Evolutionary conservation across 1,284 basidiomycete species (phyloP), one percentile per base, ranked within the genome.

Genomic region (Heterobasidion irregulare): DNA sequence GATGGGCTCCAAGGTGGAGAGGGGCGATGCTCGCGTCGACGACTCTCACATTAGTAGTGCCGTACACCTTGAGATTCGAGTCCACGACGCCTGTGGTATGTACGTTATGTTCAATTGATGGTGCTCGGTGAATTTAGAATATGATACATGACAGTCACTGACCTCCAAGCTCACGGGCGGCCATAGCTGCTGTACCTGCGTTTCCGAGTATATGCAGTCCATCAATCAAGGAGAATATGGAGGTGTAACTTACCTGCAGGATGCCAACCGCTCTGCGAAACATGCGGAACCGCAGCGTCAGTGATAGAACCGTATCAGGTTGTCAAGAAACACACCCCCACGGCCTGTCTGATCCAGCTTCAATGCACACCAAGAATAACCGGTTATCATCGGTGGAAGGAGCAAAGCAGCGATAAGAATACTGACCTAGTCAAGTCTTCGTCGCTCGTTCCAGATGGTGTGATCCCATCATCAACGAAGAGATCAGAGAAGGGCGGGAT

Each of bases 31-130:
- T 70, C 18, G 72, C 67, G 62, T 75, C 74, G 35, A 72, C 66
- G 36, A 66, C 61, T 16, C 64, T 59, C 8, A 64, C 53, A 67
- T 80, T 80, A 58, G 57, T 59, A 4, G 76, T 75, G 43, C 77
- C 77, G 65, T 79, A 76, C 7, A 80, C 77, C 54, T 68, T 63
- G 12, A 80, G 36, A 62, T 65, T 45, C 60, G 69, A 56, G 66
- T 72, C 64, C 55, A 69, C 59, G 67, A 74, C 58, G 68, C 72
- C 38, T 53, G 19, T 45, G 26, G 26, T 26, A 6, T 26, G 26
- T 26, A 26, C 6, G 13, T 48, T 48, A 44, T 44, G 41, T 44
- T 13, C 41, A 50, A 19, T n/a, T 33, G 35, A 8, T 12, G 15
- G n/a, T 16, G 13, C 16, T 7, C 6, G 52, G 19, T 13, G 16